phyloP scores from a whole-genome alignment of 768 basidiomycete species.

The Phlebiopsis flavidoalba region DNA sequence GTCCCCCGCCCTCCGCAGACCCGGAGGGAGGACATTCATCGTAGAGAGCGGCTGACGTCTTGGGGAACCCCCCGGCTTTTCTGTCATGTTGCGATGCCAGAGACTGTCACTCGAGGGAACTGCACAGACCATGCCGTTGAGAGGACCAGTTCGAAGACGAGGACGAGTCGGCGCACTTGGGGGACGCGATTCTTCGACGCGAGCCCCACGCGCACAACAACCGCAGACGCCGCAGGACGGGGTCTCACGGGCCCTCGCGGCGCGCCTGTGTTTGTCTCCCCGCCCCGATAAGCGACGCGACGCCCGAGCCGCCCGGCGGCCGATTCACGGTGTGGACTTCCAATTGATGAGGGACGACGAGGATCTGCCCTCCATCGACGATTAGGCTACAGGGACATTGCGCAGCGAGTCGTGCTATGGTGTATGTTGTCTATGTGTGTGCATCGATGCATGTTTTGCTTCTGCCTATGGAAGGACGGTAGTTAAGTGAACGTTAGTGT shows the following conservation, averaged over 20 bases:
- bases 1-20: too few relatives aligned
- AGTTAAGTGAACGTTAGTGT: not conserved
- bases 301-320: not conserved
- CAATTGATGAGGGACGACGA: conserved; percentile 15
- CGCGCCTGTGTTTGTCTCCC: not conserved
- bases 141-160: not conserved
- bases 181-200: conserved; percentile 1
- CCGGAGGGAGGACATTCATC: too few relatives aligned
- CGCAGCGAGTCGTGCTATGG: conserved; percentile 7
- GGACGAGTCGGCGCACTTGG: not conserved
- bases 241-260: not conserved
- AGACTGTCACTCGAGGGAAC: too few relatives aligned
- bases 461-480: not conserved
- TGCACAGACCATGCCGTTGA: not conserved
- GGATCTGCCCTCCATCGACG: conserved; percentile 18
- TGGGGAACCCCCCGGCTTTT: too few relatives aligned
- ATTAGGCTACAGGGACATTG: conserved; percentile 19
- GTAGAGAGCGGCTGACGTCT: too few relatives aligned
- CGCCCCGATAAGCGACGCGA: not conserved
- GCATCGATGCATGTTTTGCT: not conserved
- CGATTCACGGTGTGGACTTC: conserved; percentile 1
- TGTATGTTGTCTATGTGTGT: not conserved
- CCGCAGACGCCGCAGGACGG: not conserved
- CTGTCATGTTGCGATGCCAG: too few relatives aligned
- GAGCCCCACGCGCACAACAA: not conserved